phyloP scores from a whole-genome alignment of 257 asterid genomes.

The Solanum stenotomum region DNA sequence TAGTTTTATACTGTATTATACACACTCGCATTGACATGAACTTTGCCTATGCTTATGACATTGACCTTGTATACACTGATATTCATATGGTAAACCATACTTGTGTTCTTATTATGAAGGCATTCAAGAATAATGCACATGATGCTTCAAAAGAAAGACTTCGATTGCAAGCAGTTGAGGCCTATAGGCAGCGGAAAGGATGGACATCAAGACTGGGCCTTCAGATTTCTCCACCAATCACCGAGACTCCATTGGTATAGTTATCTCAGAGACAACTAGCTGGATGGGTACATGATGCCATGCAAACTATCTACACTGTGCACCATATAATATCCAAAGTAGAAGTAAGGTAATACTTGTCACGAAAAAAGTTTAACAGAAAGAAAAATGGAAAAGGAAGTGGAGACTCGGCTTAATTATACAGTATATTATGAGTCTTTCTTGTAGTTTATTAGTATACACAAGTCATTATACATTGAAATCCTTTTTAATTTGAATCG shows the following conservation, averaged over 20 bases:
- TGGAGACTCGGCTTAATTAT: background rate
- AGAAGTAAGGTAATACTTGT: background rate
- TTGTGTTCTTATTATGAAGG: conserved; percentile 22
- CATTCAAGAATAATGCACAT: conserved; percentile 29
- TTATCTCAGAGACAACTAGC: background rate
- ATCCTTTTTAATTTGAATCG: background rate
- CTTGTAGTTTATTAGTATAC: background rate
- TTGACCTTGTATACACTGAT: background rate
- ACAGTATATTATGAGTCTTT: background rate
- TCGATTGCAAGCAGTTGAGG: conserved; percentile 76
- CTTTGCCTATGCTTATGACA: background rate
- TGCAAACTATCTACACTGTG: background rate
- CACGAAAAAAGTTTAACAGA: background rate
- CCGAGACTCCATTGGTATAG: conserved; percentile 16
- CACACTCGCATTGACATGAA: background rate
- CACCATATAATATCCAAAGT: background rate
- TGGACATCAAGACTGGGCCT: conserved; percentile 84
- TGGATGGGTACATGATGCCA: background rate
- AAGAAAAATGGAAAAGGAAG: background rate
- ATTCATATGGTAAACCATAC: background rate
- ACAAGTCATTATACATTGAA: background rate
- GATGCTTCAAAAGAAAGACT: conserved; percentile 86
- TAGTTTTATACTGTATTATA: background rate
- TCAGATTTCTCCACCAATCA: conserved; percentile 42
- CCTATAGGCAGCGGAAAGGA: conserved; percentile 70